These are phyloP conservation scores for Geotrichum carabidarum DNA, from an alignment of 1,139 yeast species.

Conservation along the genomic window DNA sequence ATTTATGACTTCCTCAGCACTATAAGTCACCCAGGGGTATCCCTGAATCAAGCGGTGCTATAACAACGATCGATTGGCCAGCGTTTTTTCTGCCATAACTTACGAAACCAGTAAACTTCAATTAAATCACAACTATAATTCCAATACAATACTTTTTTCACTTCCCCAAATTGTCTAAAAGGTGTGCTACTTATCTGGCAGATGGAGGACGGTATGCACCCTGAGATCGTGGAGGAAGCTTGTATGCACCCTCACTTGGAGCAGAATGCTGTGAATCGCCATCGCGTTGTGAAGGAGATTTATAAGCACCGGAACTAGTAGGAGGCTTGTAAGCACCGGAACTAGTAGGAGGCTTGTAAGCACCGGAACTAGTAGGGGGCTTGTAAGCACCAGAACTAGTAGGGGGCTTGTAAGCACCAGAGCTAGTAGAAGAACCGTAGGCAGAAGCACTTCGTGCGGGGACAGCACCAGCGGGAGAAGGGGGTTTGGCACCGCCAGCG, in stretches of 20 bases:
- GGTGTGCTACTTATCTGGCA: not conserved
- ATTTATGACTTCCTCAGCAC: not conserved
- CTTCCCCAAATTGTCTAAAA: no score
- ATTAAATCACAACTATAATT: no score
- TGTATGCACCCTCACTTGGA: not conserved
- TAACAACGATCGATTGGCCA: not conserved
- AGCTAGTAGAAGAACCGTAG: slow-evolving; percentile 10
- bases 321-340: slow-evolving; percentile 2
- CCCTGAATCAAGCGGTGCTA: not conserved
- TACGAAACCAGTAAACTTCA: no score
- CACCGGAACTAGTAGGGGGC: slow-evolving; percentile 8
- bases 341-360: slow-evolving; percentile 13
- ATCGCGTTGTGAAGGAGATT: not conserved
- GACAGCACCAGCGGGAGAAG: slow-evolving; percentile 1
- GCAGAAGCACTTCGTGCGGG: slow-evolving; percentile 13
- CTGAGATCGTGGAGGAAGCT: slow-evolving; percentile 1
- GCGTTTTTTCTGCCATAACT: no score
- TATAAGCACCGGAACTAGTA: slow-evolving; percentile 1
- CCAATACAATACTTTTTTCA: no score
- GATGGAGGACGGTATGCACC: slow-evolving; percentile 8
- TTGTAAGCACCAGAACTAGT: slow-evolving; percentile 9
- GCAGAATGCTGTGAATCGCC: not conserved
- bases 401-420: slow-evolving; percentile 12
- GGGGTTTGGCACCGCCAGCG: not conserved
- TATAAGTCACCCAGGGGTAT: not conserved